These are phyloP conservation scores for Podaxis mareebaensis DNA, from an alignment of 768 basidiomycete genomes.

Conservation along the genomic window DNA sequence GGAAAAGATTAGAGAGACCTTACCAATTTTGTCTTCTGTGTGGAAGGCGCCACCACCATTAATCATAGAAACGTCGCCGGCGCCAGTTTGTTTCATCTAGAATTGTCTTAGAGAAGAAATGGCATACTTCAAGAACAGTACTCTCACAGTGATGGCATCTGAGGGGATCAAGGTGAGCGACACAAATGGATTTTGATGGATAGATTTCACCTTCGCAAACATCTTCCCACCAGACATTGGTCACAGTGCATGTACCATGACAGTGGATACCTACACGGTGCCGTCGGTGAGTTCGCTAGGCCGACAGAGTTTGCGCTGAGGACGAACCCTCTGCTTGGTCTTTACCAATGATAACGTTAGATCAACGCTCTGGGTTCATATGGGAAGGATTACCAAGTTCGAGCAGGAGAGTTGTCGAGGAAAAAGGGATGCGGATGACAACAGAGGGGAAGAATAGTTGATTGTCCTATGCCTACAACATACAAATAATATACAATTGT, in stretches of 20 bases:
- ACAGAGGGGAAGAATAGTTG: too few relatives aligned
- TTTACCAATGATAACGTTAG: conserved; percentile 30
- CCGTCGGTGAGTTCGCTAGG: background rate
- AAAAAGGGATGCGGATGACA: too few relatives aligned
- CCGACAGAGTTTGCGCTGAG: background rate
- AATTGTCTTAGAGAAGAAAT: background rate
- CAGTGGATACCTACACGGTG: conserved; percentile 27
- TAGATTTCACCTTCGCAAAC: conserved; percentile 28
- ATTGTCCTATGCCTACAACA: too few relatives aligned
- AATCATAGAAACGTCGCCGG: conserved; percentile 28
- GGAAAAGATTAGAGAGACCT: background rate
- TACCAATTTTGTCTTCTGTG: conserved; percentile 29
- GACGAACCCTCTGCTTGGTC: conserved; percentile 28
- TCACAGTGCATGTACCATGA: conserved; percentile 29
- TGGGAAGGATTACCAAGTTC: too few relatives aligned
- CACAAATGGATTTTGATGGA: background rate
- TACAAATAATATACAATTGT: too few relatives aligned
- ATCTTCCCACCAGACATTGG: conserved; percentile 33
- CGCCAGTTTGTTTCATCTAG: conserved; percentile 30
- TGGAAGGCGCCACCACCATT: conserved; percentile 29
- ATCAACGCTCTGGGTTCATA: conserved; percentile 27
- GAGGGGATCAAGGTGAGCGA: background rate
- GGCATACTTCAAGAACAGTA: too few relatives aligned
- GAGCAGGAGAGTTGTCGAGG: too few relatives aligned
- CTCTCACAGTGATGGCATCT: conserved; percentile 14